Evolutionary conservation across 1,139 yeast genomes (phyloP).

Genomic region (Saccharomyces hybrid): DNA sequence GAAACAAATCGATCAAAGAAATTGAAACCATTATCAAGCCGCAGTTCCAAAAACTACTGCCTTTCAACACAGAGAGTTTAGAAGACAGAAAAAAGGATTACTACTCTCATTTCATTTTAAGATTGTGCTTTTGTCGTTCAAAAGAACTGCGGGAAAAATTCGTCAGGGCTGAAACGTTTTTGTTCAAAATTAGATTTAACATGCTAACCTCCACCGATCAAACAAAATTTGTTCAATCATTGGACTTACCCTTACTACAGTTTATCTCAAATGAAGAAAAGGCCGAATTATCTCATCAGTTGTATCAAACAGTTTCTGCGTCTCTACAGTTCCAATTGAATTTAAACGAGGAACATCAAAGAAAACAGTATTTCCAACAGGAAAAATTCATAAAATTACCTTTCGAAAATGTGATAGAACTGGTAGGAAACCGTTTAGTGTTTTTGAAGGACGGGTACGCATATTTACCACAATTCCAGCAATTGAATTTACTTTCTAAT

Average conservation of each 20-base stretch:
- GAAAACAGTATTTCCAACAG: conserved; percentile 36
- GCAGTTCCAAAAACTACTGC: conserved; percentile 53
- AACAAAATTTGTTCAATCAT: conserved; percentile 52
- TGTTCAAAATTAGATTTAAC: conserved; percentile 68
- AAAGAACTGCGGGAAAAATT: conserved; percentile 78
- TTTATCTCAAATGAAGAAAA: conserved; percentile 61
- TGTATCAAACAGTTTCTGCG: conserved; percentile 42
- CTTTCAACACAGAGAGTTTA: conserved; percentile 40
- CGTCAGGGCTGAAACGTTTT: conserved; percentile 60
- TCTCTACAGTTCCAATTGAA: conserved; percentile 30
- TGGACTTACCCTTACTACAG: conserved; percentile 59
- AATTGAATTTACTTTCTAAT: conserved; percentile 54
- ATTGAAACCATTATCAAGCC: conserved; percentile 60
- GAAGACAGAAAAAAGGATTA: conserved; percentile 79
- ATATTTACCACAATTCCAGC: conserved; percentile 77
- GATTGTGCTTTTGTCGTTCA: conserved; percentile 86
- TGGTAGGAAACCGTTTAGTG: conserved; percentile 64
- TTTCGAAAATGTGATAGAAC: conserved; percentile 73
- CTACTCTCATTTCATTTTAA: conserved; percentile 78
- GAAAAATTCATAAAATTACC: conserved; percentile 76
- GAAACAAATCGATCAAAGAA: conserved; percentile 59
- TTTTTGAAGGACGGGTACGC: conserved; percentile 63
- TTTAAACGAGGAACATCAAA: conserved; percentile 30
- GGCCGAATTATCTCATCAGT: conserved; percentile 38
- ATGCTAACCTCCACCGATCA: conserved; percentile 64